Conservation (phyloP, 2,329 filamentous ascomycete species). For the Talaromyces sp. region DNA sequence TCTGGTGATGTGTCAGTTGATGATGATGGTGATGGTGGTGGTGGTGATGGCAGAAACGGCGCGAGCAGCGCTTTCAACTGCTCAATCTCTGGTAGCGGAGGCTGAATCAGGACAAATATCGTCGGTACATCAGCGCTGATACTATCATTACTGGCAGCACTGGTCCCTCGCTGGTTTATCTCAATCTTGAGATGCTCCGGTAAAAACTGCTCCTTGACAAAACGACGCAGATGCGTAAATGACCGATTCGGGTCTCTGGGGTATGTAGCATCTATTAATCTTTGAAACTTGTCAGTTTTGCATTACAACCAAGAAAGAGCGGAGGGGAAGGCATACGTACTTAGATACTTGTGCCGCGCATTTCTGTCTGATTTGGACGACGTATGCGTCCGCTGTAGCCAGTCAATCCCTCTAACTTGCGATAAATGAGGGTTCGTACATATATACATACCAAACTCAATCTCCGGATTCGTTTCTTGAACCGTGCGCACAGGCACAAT, state of each 20-base stretch:
- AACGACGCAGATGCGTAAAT: slow-evolving; percentile 37
- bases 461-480: slow-evolving; percentile 36
- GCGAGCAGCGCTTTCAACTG: slow-evolving; percentile 30
- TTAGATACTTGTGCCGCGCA: slow-evolving; percentile 40
- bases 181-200: slow-evolving; percentile 23
- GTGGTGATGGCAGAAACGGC: slow-evolving; percentile 26
- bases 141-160: neutral
- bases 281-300: slow-evolving; percentile 14
- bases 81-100: slow-evolving; percentile 34
- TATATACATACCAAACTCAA: slow-evolving; percentile 35
- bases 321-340: slow-evolving; percentile 20
- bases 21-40: neutral
- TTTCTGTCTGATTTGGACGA: slow-evolving; percentile 41
- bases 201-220: slow-evolving; percentile 31
- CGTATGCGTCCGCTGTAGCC: slow-evolving; percentile 35
- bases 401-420: neutral
- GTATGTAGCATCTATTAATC: slow-evolving; percentile 34
- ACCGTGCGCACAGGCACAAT: slow-evolving; percentile 39
- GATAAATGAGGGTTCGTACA: neutral
- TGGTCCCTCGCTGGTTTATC: neutral
- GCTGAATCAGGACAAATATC: slow-evolving; percentile 38
- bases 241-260: slow-evolving; percentile 28
- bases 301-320: neutral
- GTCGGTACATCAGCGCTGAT: slow-evolving; percentile 18
- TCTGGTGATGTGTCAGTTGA: neutral